Evolutionary conservation across 306 rosid species (phyloP), one percentile per base, ranked within the genome.

Genomic region (Quercus suber): DNA sequence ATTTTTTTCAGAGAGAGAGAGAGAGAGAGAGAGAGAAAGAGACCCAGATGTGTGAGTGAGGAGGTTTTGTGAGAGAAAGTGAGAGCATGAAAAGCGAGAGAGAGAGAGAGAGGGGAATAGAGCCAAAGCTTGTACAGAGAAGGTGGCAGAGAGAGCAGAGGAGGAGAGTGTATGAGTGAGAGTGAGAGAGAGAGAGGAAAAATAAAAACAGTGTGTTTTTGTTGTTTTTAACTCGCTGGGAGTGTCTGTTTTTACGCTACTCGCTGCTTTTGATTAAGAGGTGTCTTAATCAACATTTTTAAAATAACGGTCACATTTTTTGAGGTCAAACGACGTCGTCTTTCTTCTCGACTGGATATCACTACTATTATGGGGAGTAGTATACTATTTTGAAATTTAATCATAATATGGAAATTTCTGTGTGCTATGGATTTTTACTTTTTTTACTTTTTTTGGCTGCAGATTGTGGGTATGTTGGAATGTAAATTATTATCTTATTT

Each of bases 291-390:
- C 80, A 6, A 0, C 5, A 37, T 78, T 84, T 86, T 78, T 82
- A 77, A 83, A 84, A 51, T 73, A 91, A 91, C 93, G 97, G 97
- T 91, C 89, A 88, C 88, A 84, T 82, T 58, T 63, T 82, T 82
- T 75, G 21, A 88, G 85, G 86, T 53, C 20, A 5, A 67, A 60
- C 86, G 74, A 14, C 51, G 81, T 45, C 87, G 87, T 55, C 5
- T 64, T 41, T 41, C 45, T 8, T 41, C 45, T 41, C 45, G 45
- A 41, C 45, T 41, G 45, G 45, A 41, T 41, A 8, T 8, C 45
- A 41, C 45, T 41, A 41, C 45, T 41, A 8, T 41, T 41, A 8
- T 41, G 0, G 45, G 45, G 45, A 41, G 45, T 41, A 41, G 45
- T 41, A 7, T 8, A 41, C 45, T 7, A 6, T 37, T 7, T 41